Conservation (phyloP, 441 rosid genomes). For the Lepidium campestre region DNA sequence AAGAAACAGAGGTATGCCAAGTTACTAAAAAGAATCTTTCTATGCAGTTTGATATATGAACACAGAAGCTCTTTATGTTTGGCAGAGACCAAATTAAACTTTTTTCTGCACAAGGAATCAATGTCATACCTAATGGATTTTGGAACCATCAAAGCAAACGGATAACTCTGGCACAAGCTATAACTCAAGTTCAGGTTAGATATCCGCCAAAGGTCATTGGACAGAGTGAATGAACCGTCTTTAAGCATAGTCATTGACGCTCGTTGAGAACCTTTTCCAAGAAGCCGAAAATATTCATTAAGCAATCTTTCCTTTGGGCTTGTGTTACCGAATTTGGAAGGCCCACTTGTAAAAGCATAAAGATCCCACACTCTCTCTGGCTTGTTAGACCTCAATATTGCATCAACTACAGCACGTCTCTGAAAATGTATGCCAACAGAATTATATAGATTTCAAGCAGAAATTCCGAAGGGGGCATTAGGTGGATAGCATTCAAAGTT, state of each 20-base stretch:
- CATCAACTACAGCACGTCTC: constrained; percentile 80
- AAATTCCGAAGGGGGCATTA: neutral
- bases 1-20: constrained; percentile 10
- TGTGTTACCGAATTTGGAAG: constrained; percentile 57
- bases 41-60: constrained; percentile 11
- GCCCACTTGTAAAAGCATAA: constrained; percentile 79
- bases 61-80: constrained; percentile 9
- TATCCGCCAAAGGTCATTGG: constrained; percentile 90
- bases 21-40: constrained; percentile 4
- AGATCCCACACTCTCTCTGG: constrained; percentile 82
- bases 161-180: constrained; percentile 75
- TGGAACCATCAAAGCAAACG: constrained; percentile 91
- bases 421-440: constrained; percentile 27
- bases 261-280: constrained; percentile 48
- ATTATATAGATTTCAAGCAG: constrained; percentile 5
- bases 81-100: neutral
- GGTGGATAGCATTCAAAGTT: neutral
- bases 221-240: constrained; percentile 58
- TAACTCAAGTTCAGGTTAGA: constrained; percentile 65
- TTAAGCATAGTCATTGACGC: constrained; percentile 75
- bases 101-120: constrained; percentile 16
- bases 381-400: constrained; percentile 50
- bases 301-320: constrained; percentile 83
- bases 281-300: constrained; percentile 94
- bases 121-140: constrained; percentile 62